Base-by-base conservation (phyloP, 1,284 basidiomycete genomes). In the Cerioporus squamosus region DNA sequence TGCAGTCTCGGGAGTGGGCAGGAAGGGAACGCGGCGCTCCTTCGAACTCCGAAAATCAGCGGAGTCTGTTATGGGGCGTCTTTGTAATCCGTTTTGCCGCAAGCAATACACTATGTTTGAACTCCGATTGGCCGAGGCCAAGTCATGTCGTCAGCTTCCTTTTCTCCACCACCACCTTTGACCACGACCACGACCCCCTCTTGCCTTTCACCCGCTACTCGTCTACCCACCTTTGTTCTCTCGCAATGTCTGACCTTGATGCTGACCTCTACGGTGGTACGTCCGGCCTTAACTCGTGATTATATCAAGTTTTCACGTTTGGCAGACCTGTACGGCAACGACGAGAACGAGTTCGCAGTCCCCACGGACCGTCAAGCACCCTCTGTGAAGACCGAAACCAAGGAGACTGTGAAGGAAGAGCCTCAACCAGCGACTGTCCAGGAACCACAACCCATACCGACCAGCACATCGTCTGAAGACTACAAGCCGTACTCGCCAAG, bases 211-310 rank as follows among this genome's bases (percentile, higher is more conserved):
- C 20, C 5, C 44, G 31, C 44, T 36, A 10, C 33, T 15, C 12
- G n/a, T 24, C 48, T 44, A 10, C 12, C 36, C n/a, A n/a, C 3
- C 18, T 51, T 42, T 46, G 71, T 70, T 65, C 69, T 67, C 63
- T 75, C 67, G 48, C 33, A 67, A 85, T 86, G 86, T 86, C 89
- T 63, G 89, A 91, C 78, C 87, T 91, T 71, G 91, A 93, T 73
- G 87, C 89, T 77, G 90, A 93, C 73, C 81, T 94, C 61, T 94
- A 94, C 68, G 91, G 90, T 69, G 90, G 90, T 88, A 36, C 12
- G 33, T 36, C 3, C 33, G 12, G 3, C 10, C 33, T 14, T 3
- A 14, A 10, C 10, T 7, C 10, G 3, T 36, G 33, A 36, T 36
- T 1, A 6, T 56, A 47, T 36, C 10, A 36, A 10, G 33, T 36